A percentile compares a stretch with the other conserved stretches of the same genome.
These are phyloP conservation scores for Oenanthe javanica DNA, from an alignment of 140 eudicot species.

Conservation along the genomic window DNA sequence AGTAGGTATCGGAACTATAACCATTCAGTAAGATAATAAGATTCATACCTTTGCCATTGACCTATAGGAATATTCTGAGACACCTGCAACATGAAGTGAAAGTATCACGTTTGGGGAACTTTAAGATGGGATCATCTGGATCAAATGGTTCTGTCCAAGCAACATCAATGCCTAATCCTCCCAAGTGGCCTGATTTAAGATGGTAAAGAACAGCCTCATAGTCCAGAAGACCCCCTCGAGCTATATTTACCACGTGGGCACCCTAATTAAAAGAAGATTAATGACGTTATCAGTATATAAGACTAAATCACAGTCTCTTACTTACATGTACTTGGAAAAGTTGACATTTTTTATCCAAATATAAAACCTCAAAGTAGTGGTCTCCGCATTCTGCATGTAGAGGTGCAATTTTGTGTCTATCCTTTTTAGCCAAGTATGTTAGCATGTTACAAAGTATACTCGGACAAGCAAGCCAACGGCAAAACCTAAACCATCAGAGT, in stretches of 20 bases:
- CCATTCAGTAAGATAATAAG: neutral
- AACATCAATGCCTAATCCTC: slow-evolving; percentile 89
- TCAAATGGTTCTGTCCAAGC: slow-evolving; percentile 96
- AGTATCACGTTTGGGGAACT: slow-evolving; percentile 64
- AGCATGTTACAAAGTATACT: neutral
- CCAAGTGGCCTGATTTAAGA: slow-evolving; percentile 73
- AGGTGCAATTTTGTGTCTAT: neutral
- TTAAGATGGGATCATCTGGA: slow-evolving; percentile 67
- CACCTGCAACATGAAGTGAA: slow-evolving; percentile 95
- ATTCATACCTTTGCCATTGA: slow-evolving; percentile 80
- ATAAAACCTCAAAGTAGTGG: neutral
- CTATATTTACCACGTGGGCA: slow-evolving; percentile 59
- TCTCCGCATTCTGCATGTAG: neutral
- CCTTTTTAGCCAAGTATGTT: neutral
- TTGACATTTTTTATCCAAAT: neutral
- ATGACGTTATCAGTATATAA: neutral
- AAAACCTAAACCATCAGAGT: neutral
- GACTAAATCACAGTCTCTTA: neutral
- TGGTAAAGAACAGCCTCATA: slow-evolving; percentile 57
- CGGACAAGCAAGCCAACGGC: neutral
- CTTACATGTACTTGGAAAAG: neutral
- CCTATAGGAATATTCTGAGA: slow-evolving; percentile 62
- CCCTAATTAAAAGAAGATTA: slow-evolving; percentile 39
- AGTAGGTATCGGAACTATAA: neutral
- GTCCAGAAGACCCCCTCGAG: slow-evolving; percentile 87